These are phyloP conservation scores for Fonsecaea erecta DNA, from an alignment of 2,329 filamentous ascomycete species.

Conservation along the genomic window DNA sequence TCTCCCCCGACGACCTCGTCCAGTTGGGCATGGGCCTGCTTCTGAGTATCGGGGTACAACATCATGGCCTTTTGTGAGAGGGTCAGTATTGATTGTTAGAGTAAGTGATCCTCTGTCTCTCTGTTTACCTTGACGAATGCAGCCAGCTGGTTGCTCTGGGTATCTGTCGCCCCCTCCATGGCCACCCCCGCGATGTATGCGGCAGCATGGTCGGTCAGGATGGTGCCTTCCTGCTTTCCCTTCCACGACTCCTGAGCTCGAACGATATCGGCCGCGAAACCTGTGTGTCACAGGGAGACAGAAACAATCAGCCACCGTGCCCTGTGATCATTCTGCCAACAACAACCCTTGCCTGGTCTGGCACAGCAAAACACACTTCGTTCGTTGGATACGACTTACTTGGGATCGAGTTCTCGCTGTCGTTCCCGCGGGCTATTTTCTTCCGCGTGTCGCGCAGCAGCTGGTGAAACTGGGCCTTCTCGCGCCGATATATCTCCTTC, in stretches of 20 bases:
- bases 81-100: background rate
- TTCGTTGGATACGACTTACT: background rate
- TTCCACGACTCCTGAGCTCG: slow-evolving; percentile 28
- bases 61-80: slow-evolving; percentile 53
- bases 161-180: slow-evolving; percentile 52
- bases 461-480: slow-evolving; percentile 17
- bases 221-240: slow-evolving; percentile 27
- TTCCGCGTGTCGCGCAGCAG: slow-evolving; percentile 10
- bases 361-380: too few species aligned
- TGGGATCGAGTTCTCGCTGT: background rate
- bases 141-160: slow-evolving; percentile 54
- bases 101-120: background rate
- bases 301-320: background rate
- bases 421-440: background rate
- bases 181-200: slow-evolving; percentile 44
- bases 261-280: slow-evolving; percentile 21
- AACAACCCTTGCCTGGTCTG: too few species aligned
- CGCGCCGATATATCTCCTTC: slow-evolving; percentile 19
- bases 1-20: slow-evolving; percentile 52
- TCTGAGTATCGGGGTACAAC: slow-evolving; percentile 53
- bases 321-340: too few species aligned
- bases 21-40: slow-evolving; percentile 53
- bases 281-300: background rate
- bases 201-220: slow-evolving; percentile 29
- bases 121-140: slow-evolving; percentile 49